These are phyloP conservation scores for Dalbergia oliveri DNA, from an alignment of 306 rosid genomes.

Conservation along the genomic window DNA sequence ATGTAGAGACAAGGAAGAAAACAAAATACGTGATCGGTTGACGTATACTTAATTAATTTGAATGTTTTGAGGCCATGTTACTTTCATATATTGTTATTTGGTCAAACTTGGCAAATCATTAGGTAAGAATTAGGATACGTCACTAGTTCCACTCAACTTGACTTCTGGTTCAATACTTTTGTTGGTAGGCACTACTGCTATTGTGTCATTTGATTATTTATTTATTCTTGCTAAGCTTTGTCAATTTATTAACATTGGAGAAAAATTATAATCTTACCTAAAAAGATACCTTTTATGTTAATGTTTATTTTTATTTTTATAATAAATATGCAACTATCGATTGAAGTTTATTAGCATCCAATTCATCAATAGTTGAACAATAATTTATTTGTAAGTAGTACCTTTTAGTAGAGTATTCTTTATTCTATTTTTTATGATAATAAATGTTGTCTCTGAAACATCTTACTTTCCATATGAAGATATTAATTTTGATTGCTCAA, in stretches of 20 bases:
- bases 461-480: neutral
- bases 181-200: neutral
- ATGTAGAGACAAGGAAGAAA: constrained; percentile 11
- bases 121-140: constrained; percentile 45
- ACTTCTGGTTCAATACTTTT: constrained; percentile 43
- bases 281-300: neutral
- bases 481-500: too few relatives aligned
- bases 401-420: neutral
- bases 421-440: neutral
- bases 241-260: constrained; percentile 7
- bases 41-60: neutral
- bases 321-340: constrained; percentile 22
- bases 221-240: constrained; percentile 17
- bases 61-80: neutral
- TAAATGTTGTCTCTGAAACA: neutral
- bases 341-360: neutral
- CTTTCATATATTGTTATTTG: constrained; percentile 35
- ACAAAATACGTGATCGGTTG: constrained; percentile 12
- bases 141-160: constrained; percentile 46
- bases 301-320: neutral
- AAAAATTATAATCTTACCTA: constrained; percentile 12
- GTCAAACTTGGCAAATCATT: constrained; percentile 50
- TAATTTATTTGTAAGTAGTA: neutral
- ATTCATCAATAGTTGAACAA: neutral
- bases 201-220: constrained; percentile 26